Conservation (phyloP, 2,329 filamentous ascomycete genomes). For the Scedosporium apiospermum region DNA sequence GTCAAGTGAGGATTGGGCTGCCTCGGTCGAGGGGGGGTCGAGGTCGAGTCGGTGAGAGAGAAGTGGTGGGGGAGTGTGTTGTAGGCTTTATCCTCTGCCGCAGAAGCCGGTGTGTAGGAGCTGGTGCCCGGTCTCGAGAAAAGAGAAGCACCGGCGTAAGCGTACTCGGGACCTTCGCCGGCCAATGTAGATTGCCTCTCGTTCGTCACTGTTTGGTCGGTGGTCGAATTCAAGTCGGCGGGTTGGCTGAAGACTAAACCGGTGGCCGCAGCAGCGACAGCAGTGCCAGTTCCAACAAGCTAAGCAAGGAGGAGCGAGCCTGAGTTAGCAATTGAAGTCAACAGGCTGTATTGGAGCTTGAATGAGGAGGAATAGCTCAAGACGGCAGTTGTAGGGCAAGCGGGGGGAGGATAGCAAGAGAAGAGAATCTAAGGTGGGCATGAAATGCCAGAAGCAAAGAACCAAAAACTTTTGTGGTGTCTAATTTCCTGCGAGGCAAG, state of each 20-base stretch:
- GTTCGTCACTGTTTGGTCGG: constrained; percentile 14
- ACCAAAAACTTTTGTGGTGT: background rate
- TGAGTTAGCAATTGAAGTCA: background rate
- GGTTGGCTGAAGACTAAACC: constrained; percentile 51
- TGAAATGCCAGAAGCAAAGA: background rate
- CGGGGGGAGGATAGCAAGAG: background rate
- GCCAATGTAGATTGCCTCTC: constrained; percentile 22
- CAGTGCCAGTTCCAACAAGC: constrained; percentile 54
- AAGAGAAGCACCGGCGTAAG: constrained; percentile 15
- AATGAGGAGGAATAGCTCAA: background rate
- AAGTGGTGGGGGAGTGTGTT: constrained; percentile 13
- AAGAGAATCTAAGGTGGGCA: background rate
- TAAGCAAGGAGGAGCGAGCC: constrained; percentile 17
- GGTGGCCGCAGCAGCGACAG: constrained; percentile 49
- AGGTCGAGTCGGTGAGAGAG: constrained; percentile 13
- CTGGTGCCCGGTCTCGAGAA: constrained; percentile 34
- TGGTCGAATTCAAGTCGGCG: constrained; percentile 27
- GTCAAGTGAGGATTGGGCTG: background rate
- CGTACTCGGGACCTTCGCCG: constrained; percentile 20
- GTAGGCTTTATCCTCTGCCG: constrained; percentile 20
- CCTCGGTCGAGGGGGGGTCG: constrained; percentile 11
- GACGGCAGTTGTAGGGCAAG: background rate
- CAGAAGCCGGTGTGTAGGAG: constrained; percentile 23
- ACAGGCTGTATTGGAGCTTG: background rate
- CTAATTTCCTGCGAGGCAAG: background rate